These are phyloP conservation scores for Phytophthora cactorum DNA, from an alignment of 352 stramenopile genomes.

Conservation along the genomic window DNA sequence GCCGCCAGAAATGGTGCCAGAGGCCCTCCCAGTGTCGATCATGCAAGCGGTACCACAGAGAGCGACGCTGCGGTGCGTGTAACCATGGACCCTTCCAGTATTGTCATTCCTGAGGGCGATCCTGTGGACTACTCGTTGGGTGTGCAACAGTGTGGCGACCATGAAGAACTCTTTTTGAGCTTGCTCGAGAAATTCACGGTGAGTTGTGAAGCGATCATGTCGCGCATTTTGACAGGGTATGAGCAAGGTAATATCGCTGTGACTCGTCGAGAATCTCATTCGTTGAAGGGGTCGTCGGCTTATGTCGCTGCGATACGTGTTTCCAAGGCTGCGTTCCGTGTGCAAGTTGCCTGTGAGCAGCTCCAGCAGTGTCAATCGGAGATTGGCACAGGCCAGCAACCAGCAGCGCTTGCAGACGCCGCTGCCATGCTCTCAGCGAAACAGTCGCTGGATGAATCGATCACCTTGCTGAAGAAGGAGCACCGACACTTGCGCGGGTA, in stretches of 20 bases:
- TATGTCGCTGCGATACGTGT: constrained; percentile 81
- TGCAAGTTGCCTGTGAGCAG: constrained; percentile 79
- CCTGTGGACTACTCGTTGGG: constrained; percentile 81
- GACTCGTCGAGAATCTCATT: constrained; percentile 75
- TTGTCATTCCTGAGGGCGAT: constrained; percentile 79
- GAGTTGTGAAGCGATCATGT: constrained; percentile 67
- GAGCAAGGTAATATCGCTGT: constrained; percentile 51
- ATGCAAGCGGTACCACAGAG: constrained; percentile 33
- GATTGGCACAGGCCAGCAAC: constrained; percentile 28
- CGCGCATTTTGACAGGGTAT: constrained; percentile 56
- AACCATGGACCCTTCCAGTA: constrained; percentile 40
- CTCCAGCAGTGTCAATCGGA: constrained; percentile 51
- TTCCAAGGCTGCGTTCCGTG: constrained; percentile 82
- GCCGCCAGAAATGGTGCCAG: constrained; percentile 17
- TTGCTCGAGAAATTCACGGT: constrained; percentile 80
- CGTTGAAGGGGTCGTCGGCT: constrained; percentile 80
- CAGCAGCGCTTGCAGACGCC: constrained; percentile 18
- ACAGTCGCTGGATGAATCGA: constrained; percentile 35
- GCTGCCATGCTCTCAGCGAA: constrained; percentile 29
- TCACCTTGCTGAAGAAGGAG: constrained; percentile 63
- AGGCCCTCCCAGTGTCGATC: constrained; percentile 26
- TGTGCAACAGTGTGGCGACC: constrained; percentile 79
- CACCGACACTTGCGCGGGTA: constrained; percentile 72
- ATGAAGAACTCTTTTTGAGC: constrained; percentile 81
- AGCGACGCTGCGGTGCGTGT: constrained; percentile 30